Percentiles rank a stretch among this genome's conserved stretches.
phyloP scores from a whole-genome alignment of 1,284 basidiomycete species.

The Moesziomyces sp. region DNA sequence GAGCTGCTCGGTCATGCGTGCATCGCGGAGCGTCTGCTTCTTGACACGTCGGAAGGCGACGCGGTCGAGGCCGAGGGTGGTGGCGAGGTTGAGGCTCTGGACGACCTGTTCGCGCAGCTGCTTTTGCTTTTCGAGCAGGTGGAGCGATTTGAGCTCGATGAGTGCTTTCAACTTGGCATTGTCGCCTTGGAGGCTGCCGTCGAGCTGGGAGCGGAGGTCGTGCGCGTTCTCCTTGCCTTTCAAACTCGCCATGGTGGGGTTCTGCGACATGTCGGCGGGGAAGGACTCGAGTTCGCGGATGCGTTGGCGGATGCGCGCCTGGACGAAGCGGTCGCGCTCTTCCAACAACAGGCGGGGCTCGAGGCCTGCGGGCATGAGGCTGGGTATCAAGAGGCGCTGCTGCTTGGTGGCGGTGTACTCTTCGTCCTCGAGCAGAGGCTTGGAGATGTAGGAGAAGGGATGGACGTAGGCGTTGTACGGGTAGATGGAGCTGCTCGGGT shows the following conservation, averaged over 20 bases:
- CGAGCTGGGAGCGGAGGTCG: slow-evolving; percentile 25
- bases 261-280: slow-evolving; percentile 76
- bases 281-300: slow-evolving; percentile 87
- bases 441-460: slow-evolving; percentile 76
- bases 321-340: slow-evolving; percentile 90
- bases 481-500: slow-evolving; percentile 83
- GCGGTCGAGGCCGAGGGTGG: slow-evolving; percentile 87
- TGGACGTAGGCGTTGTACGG: slow-evolving; percentile 95
- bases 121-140: slow-evolving; percentile 89
- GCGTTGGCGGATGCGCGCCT: slow-evolving; percentile 88
- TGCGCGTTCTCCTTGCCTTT: slow-evolving; percentile 48
- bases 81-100: slow-evolving; percentile 86
- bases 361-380: slow-evolving; percentile 89
- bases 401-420: slow-evolving; percentile 74
- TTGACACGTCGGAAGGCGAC: slow-evolving; percentile 88
- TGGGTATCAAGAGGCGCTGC: slow-evolving; percentile 85
- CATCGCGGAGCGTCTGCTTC: slow-evolving; percentile 89
- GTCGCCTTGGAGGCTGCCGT: slow-evolving; percentile 65
- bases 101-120: slow-evolving; percentile 85
- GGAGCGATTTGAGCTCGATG: slow-evolving; percentile 94
- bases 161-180: slow-evolving; percentile 84
- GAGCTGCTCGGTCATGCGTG: slow-evolving; percentile 86
- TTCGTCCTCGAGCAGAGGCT: slow-evolving; percentile 53
- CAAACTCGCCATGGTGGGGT: slow-evolving; percentile 48
- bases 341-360: slow-evolving; percentile 90